A percentile compares a stretch with the other conserved stretches of the same genome.
Conservation (phyloP, 2,329 filamentous ascomycete species). For the Elsinoe perseae region DNA sequence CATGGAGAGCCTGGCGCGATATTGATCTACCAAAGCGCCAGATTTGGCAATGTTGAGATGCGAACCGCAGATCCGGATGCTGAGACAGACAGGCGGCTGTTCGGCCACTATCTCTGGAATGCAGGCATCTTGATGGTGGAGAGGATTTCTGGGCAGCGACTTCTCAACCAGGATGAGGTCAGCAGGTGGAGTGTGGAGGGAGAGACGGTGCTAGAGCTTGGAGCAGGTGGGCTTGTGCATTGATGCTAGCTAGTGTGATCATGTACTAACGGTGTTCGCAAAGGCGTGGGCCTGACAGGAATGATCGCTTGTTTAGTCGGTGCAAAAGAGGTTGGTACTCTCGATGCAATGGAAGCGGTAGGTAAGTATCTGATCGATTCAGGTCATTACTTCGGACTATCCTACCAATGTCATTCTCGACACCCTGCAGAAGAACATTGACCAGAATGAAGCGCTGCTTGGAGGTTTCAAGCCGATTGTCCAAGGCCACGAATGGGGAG, state of each 20-base stretch:
- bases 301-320: slow-evolving; percentile 41
- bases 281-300: slow-evolving; percentile 41
- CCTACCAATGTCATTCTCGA: slow-evolving; percentile 53
- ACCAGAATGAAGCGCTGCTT: slow-evolving; percentile 40
- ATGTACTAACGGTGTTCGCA: slow-evolving; percentile 20
- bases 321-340: slow-evolving; percentile 34
- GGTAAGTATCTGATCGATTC: slow-evolving; percentile 4
- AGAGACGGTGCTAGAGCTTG: slow-evolving; percentile 54
- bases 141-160: slow-evolving; percentile 31
- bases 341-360: neutral
- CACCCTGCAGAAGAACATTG: slow-evolving; percentile 52
- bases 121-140: slow-evolving; percentile 44
- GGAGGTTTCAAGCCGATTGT: slow-evolving; percentile 38
- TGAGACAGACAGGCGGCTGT: slow-evolving; percentile 52
- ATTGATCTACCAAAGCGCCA: slow-evolving; percentile 47
- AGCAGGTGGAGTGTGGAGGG: slow-evolving; percentile 43
- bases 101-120: slow-evolving; percentile 70
- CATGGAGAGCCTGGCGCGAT: slow-evolving; percentile 56
- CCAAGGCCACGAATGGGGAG: slow-evolving; percentile 59
- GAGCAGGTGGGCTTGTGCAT: slow-evolving; percentile 54
- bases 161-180: slow-evolving; percentile 23
- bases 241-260: slow-evolving; percentile 10
- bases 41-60: slow-evolving; percentile 35
- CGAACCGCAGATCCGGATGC: slow-evolving; percentile 39
- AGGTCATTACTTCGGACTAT: slow-evolving; percentile 60